phyloP scores from a whole-genome alignment of 345 rosid species.

The Populus tremula region DNA sequence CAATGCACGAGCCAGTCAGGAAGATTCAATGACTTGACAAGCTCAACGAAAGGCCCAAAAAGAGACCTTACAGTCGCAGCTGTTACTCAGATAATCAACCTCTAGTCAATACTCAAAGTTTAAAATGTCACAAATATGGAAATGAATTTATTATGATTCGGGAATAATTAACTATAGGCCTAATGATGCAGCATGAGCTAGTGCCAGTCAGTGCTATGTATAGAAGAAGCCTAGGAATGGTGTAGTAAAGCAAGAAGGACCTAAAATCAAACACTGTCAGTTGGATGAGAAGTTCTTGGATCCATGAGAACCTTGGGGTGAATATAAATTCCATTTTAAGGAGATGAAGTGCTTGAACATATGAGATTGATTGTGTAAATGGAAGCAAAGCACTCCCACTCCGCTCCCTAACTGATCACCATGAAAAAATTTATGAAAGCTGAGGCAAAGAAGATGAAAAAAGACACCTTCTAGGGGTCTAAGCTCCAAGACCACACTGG shows the following conservation, averaged over 20 bases:
- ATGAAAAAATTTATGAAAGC: too few relatives aligned
- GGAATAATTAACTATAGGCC: not conserved
- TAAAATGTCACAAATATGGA: not conserved
- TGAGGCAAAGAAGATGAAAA: not conserved
- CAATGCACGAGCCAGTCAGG: slow-evolving; percentile 94
- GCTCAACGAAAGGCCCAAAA: slow-evolving; percentile 72
- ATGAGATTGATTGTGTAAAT: not conserved
- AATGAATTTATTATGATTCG: not conserved
- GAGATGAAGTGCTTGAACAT: not conserved
- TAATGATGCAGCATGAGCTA: too few relatives aligned
- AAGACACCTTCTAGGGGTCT: too few relatives aligned
- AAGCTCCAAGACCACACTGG: too few relatives aligned
- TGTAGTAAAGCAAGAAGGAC: too few relatives aligned
- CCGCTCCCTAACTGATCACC: not conserved
- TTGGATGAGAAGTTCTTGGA: too few relatives aligned
- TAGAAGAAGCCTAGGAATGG: too few relatives aligned
- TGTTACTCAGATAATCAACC: slow-evolving; percentile 30
- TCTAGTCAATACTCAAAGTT: not conserved
- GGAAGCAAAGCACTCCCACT: not conserved
- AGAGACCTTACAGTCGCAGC: slow-evolving; percentile 68
- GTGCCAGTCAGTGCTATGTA: too few relatives aligned
- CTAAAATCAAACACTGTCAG: too few relatives aligned
- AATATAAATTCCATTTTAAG: not conserved
- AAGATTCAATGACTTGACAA: slow-evolving; percentile 68
- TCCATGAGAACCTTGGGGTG: too few relatives aligned